Evolutionary conservation across 1,139 yeast genomes (phyloP).

Genomic region (Pneumocystis murina): DNA sequence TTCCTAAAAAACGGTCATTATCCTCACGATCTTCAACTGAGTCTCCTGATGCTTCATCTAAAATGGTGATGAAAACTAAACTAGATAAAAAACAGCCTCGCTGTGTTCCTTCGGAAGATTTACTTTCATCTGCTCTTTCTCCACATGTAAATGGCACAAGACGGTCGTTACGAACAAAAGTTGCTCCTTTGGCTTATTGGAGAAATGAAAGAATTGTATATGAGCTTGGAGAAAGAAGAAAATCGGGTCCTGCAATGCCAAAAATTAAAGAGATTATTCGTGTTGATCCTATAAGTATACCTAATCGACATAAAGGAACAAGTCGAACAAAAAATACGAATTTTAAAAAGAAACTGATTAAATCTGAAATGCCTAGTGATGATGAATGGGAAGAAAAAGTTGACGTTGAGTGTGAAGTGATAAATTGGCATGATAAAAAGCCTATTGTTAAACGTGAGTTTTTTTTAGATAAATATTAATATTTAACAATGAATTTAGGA

Average conservation of each 20-base stretch:
- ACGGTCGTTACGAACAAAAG: constrained; percentile 47
- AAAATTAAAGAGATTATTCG: constrained; percentile 20
- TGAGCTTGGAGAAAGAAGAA: constrained; percentile 27
- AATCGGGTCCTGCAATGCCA: constrained; percentile 19
- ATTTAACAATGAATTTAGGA: constrained; percentile 3
- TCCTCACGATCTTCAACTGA: constrained; percentile 3
- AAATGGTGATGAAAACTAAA: not conserved
- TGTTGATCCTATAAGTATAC: constrained; percentile 17
- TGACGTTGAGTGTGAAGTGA: constrained; percentile 8
- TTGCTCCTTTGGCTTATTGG: constrained; percentile 75
- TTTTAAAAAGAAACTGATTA: constrained; percentile 10
- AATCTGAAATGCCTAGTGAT: constrained; percentile 17
- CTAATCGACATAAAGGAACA: constrained; percentile 17
- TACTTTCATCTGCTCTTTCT: constrained; percentile 1
- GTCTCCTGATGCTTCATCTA: not conserved
- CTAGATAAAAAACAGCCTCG: constrained; percentile 1
- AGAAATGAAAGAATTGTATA: constrained; percentile 64
- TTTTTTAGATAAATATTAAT: not conserved
- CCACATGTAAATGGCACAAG: constrained; percentile 20
- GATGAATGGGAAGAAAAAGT: constrained; percentile 18
- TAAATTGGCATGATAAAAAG: constrained; percentile 24
- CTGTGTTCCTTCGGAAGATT: not conserved
- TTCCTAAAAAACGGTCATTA: constrained; percentile 8
- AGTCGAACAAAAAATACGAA: constrained; percentile 12
- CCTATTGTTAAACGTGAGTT: constrained; percentile 2